Evolutionary conservation across 306 rosid species (phyloP).

Genomic region (Vigna nakashimae): DNA sequence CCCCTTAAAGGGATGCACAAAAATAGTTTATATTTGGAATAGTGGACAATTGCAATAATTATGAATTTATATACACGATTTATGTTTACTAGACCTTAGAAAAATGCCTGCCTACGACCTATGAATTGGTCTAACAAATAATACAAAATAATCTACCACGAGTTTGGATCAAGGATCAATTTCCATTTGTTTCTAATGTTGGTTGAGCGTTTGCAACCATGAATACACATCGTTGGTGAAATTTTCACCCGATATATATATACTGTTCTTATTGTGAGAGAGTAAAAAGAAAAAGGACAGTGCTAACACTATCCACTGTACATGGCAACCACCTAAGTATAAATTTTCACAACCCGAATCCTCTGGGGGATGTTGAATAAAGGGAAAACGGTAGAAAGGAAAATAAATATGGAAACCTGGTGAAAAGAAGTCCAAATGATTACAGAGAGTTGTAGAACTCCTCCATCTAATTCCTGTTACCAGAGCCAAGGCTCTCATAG

Average conservation of each 20-base stretch:
- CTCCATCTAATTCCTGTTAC: constrained; percentile 64
- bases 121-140: background rate
- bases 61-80: background rate
- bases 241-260: constrained; percentile 67
- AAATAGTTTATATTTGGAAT: background rate
- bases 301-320: constrained; percentile 80
- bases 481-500: constrained; percentile 83
- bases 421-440: constrained; percentile 51
- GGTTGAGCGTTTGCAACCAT: constrained; percentile 52
- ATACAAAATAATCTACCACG: constrained; percentile 3
- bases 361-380: constrained; percentile 63
- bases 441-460: constrained; percentile 55
- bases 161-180: constrained; percentile 45
- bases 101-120: constrained; percentile 2
- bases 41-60: background rate
- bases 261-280: constrained; percentile 70
- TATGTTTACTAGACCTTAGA: background rate
- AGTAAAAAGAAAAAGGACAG: constrained; percentile 46
- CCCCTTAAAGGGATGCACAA: background rate
- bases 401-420: constrained; percentile 57
- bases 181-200: constrained; percentile 56
- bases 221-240: constrained; percentile 53
- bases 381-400: constrained; percentile 34
- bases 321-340: constrained; percentile 83
- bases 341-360: constrained; percentile 72